Conservation (phyloP, 1,139 yeast genomes). For the Geotrichum armillariae region DNA sequence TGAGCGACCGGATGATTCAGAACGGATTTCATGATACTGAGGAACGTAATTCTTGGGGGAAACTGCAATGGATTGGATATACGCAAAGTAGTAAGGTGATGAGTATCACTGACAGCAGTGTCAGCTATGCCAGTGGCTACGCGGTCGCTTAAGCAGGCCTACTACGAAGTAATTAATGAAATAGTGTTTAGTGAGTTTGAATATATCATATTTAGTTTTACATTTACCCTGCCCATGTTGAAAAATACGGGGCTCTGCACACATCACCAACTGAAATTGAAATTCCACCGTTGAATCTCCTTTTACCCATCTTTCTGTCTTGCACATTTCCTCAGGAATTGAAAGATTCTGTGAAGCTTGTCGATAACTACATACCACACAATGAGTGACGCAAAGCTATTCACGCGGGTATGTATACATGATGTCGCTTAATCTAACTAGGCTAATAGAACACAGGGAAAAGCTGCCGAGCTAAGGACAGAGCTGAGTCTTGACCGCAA, state of each 20-base stretch:
- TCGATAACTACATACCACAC: not conserved
- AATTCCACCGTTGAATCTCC: too few species aligned
- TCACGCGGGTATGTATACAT: constrained; percentile 31
- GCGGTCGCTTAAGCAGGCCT: constrained; percentile 42
- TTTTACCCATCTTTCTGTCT: too few species aligned
- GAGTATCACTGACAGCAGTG: constrained; percentile 65
- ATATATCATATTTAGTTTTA: too few species aligned
- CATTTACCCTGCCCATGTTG: too few species aligned
- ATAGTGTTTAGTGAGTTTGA: too few species aligned
- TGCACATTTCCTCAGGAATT: too few species aligned
- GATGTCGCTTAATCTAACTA: too few species aligned
- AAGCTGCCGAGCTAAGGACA: constrained; percentile 55
- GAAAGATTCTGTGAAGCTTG: too few species aligned
- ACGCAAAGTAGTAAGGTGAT: constrained; percentile 68
- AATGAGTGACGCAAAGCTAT: constrained; percentile 36
- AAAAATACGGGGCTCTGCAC: too few species aligned
- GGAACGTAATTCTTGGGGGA: constrained; percentile 28
- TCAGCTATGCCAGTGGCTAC: constrained; percentile 87
- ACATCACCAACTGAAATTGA: too few species aligned
- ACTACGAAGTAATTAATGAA: too few species aligned
- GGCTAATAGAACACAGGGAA: constrained; percentile 33
- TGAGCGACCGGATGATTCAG: constrained; percentile 22
- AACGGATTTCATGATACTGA: constrained; percentile 22
- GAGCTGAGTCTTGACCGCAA: constrained; percentile 58
- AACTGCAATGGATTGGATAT: constrained; percentile 76